phyloP scores from a whole-genome alignment of 768 basidiomycete genomes.

The Suillus variegatus region DNA sequence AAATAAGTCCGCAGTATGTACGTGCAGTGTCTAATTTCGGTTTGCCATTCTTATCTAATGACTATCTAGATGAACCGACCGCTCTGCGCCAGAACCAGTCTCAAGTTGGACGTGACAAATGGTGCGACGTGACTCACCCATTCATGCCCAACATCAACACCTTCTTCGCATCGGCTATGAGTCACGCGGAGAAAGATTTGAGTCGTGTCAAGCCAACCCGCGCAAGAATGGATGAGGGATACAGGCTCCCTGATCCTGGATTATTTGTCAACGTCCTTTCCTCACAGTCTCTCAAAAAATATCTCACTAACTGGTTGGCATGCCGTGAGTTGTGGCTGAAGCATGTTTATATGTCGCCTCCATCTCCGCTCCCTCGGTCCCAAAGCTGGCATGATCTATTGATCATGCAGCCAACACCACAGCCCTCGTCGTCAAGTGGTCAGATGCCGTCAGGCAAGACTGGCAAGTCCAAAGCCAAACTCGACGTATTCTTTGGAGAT shows the following conservation, averaged over 20 bases:
- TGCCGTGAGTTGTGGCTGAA: not conserved
- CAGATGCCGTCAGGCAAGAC: not conserved
- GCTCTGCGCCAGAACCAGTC: not conserved
- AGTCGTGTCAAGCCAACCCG: not conserved
- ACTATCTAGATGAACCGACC: not conserved
- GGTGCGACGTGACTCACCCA: not conserved
- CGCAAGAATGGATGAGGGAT: not conserved
- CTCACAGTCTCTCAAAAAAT: not conserved
- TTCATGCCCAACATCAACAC: slow-evolving; percentile 1
- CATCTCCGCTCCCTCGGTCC: not conserved
- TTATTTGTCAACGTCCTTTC: not conserved
- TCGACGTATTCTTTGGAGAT: not conserved
- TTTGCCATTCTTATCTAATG: not conserved
- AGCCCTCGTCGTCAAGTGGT: not conserved
- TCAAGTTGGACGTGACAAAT: not conserved
- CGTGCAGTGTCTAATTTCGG: not conserved
- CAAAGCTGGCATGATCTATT: not conserved
- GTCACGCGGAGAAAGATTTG: not conserved
- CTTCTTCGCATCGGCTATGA: not conserved
- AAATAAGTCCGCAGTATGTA: not conserved
- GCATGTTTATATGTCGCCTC: not conserved
- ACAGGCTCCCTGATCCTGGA: not conserved
- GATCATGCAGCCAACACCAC: not conserved
- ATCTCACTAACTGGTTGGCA: not conserved
- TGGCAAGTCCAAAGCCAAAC: not conserved